Evolutionary conservation across 768 basidiomycete genomes (phyloP).

Genomic region (Boletus tylopilopsis): DNA sequence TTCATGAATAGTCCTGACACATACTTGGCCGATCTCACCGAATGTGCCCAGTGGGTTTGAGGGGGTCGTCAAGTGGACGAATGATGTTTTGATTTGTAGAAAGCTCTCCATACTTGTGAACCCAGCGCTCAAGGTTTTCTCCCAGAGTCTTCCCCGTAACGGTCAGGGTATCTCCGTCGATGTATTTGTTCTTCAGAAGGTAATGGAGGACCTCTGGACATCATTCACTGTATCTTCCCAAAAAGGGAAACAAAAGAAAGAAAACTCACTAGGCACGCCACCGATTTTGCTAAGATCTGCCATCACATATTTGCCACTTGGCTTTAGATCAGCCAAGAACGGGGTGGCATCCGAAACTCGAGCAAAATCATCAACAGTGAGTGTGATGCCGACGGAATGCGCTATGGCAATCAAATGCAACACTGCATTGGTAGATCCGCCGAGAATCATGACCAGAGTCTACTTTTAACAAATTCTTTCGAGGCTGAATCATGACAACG

Average conservation of each 20-base stretch:
- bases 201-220: constrained; percentile 75
- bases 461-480: constrained; percentile 28
- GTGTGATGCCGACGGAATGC: constrained; percentile 87
- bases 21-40: constrained; percentile 44
- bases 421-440: constrained; percentile 97
- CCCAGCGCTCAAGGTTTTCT: constrained; percentile 92
- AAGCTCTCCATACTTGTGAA: constrained; percentile 72
- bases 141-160: constrained; percentile 88
- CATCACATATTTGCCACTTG: constrained; percentile 98
- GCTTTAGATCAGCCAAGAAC: constrained; percentile 95
- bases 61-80: constrained; percentile 80
- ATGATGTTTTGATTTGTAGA: constrained; percentile 78
- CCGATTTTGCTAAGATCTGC: constrained; percentile 95
- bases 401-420: constrained; percentile 96
- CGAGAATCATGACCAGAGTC: constrained; percentile 95
- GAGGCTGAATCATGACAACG: constrained; percentile 6
- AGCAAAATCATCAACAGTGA: constrained; percentile 92
- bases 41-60: constrained; percentile 88
- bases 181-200: constrained; percentile 80
- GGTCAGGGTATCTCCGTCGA: constrained; percentile 88
- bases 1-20: constrained; percentile 1
- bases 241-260: background rate
- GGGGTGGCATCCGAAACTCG: constrained; percentile 87
- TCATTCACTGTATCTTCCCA: background rate
- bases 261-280: constrained; percentile 83